Percentiles rank a stretch among this genome's conserved stretches.
Conservation (phyloP, 139 green algal species). For the Volvox africanus region DNA sequence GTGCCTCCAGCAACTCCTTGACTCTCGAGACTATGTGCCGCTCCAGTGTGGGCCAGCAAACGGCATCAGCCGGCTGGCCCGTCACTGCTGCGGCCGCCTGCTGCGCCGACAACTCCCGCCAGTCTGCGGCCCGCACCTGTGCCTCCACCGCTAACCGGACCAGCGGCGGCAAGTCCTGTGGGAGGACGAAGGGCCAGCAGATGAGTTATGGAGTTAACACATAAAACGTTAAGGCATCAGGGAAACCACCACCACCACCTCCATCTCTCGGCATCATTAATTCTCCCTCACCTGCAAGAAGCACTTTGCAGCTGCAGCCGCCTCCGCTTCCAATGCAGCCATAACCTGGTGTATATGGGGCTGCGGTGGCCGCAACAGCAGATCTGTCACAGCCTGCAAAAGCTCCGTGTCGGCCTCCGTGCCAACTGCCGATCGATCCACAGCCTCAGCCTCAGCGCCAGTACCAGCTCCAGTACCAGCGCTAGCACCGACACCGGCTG, state of each 20-base stretch:
- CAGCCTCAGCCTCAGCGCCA: not conserved
- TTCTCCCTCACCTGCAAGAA: constrained; percentile 14
- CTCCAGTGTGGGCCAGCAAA: constrained; percentile 61
- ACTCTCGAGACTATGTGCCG: constrained; percentile 43
- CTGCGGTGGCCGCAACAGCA: constrained; percentile 40
- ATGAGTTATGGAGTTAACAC: too few relatives aligned
- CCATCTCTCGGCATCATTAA: too few relatives aligned
- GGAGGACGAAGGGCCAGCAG: not conserved
- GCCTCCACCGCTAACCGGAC: constrained; percentile 33
- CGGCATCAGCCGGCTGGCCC: not conserved
- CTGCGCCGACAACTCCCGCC: constrained; percentile 49
- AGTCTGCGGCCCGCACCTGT: constrained; percentile 57
- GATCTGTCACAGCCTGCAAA: not conserved
- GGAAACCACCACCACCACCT: too few relatives aligned
- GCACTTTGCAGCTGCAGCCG: not conserved
- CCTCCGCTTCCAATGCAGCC: constrained; percentile 42
- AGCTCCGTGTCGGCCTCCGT: not conserved
- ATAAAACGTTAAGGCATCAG: too few relatives aligned
- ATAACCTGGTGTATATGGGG: not conserved
- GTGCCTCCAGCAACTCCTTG: constrained; percentile 47
- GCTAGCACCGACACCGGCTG: not conserved
- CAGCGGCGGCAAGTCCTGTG: constrained; percentile 3
- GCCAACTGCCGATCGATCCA: not conserved
- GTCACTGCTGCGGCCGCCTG: constrained; percentile 54
- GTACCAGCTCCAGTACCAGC: not conserved